A percentile compares a stretch with the other conserved stretches of the same genome.
phyloP scores from a whole-genome alignment of 2,329 filamentous ascomycete species.

The Coleophoma eucalyptorum region DNA sequence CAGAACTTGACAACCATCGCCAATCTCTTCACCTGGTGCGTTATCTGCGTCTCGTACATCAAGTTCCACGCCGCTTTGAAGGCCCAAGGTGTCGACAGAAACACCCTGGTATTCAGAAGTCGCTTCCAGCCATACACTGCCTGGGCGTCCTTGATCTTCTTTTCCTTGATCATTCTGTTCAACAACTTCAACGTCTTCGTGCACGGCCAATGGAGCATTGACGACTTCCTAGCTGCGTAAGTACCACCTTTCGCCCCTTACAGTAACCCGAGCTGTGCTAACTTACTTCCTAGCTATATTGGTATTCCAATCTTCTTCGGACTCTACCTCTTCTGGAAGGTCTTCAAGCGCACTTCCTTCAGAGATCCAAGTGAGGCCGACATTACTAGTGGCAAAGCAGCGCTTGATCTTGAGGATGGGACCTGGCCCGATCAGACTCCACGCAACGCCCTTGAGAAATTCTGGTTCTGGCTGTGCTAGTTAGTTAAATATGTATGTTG shows the following conservation, averaged over 20 bases:
- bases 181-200: conserved; percentile 76
- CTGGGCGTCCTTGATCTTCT: conserved; percentile 58
- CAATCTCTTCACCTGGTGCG: conserved; percentile 69
- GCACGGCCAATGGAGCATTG: conserved; percentile 55
- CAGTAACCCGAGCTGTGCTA: too few relatives aligned
- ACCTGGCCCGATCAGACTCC: conserved; percentile 34
- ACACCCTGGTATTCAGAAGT: conserved; percentile 66
- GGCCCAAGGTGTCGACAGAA: conserved; percentile 65
- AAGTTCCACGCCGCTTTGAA: conserved; percentile 67
- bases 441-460: conserved; percentile 35
- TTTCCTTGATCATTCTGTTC: conserved; percentile 69
- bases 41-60: conserved; percentile 68
- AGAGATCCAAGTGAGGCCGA: conserved; percentile 34
- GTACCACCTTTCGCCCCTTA: too few relatives aligned
- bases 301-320: conserved; percentile 70
- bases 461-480: conserved; percentile 43
- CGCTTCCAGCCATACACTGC: conserved; percentile 69
- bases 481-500: not conserved
- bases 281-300: conserved; percentile 43
- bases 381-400: conserved; percentile 37
- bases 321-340: conserved; percentile 69
- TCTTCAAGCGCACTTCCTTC: conserved; percentile 56
- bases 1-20: conserved; percentile 64
- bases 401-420: conserved; percentile 38
- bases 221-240: conserved; percentile 64